phyloP scores from a whole-genome alignment of 192 early-diverging fungal genomes.

The Haplosporangium gracile region DNA sequence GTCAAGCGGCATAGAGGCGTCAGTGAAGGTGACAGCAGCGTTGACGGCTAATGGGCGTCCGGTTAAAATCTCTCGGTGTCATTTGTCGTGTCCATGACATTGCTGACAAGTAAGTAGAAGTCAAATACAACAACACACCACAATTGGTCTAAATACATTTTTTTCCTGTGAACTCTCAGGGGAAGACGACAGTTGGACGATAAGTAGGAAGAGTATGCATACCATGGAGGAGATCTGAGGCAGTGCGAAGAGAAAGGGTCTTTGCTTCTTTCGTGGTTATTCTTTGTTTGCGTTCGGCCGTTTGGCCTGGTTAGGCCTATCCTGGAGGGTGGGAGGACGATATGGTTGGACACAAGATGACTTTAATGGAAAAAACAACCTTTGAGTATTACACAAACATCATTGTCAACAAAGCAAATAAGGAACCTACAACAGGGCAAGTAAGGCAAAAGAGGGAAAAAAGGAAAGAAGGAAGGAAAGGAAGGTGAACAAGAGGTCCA shows the following conservation, averaged over 20 bases:
- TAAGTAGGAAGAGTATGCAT: background rate
- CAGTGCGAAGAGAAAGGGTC: too few species aligned
- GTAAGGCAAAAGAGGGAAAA: background rate
- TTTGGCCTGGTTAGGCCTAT: background rate
- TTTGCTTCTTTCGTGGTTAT: too few species aligned
- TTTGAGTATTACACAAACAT: background rate
- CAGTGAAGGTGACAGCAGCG: background rate
- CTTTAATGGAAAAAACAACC: background rate
- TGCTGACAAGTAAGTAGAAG: background rate
- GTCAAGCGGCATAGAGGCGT: constrained; percentile 3
- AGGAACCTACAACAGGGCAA: too few species aligned
- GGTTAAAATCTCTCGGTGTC: background rate
- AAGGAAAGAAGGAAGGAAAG: background rate
- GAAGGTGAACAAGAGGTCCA: background rate
- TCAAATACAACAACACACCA: too few species aligned
- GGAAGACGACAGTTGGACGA: background rate
- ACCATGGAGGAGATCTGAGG: too few species aligned
- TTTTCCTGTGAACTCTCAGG: background rate
- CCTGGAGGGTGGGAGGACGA: background rate
- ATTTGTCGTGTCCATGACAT: background rate
- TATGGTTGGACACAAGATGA: background rate
- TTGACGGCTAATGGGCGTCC: background rate
- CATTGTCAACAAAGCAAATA: background rate
- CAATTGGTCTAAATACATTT: background rate
- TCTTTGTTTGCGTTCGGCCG: background rate